Evolutionary conservation across 2,329 filamentous ascomycete genomes (phyloP).

Genomic region (Nectriaceae sp.): DNA sequence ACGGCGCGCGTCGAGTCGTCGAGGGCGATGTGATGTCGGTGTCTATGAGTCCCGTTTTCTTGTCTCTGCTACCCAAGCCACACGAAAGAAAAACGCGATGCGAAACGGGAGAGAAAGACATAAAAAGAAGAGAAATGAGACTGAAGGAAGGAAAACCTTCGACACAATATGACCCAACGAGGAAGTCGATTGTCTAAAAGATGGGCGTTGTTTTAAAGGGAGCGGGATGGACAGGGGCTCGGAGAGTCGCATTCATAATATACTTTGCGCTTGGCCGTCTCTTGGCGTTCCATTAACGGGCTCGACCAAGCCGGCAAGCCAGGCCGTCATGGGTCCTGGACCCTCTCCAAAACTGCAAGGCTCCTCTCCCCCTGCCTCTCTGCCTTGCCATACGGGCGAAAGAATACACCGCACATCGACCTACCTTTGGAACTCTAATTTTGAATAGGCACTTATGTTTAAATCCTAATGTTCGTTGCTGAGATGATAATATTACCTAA

Average conservation of each 20-base stretch:
- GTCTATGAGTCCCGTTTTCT: not conserved
- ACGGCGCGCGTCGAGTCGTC: not conserved
- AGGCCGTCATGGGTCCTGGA: constrained; percentile 4
- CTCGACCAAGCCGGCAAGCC: not conserved
- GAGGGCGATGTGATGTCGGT: not conserved
- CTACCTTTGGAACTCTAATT: too few species aligned
- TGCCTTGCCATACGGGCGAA: too few species aligned
- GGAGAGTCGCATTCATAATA: not conserved
- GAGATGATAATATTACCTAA: too few species aligned
- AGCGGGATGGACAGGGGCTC: not conserved
- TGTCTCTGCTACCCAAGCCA: not conserved
- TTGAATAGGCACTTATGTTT: too few species aligned
- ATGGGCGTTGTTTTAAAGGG: not conserved
- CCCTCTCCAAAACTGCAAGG: too few species aligned
- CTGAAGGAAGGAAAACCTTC: not conserved
- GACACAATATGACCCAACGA: not conserved
- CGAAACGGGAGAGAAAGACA: not conserved
- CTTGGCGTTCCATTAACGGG: not conserved
- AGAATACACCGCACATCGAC: too few species aligned
- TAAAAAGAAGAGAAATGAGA: not conserved
- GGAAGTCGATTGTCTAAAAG: not conserved
- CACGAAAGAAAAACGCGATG: not conserved
- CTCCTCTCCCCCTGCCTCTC: too few species aligned
- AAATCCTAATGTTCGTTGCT: too few species aligned
- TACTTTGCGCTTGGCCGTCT: not conserved